Evolutionary conservation across 129 eudicot species (phyloP).

Genomic region (Escallonia herrerae): DNA sequence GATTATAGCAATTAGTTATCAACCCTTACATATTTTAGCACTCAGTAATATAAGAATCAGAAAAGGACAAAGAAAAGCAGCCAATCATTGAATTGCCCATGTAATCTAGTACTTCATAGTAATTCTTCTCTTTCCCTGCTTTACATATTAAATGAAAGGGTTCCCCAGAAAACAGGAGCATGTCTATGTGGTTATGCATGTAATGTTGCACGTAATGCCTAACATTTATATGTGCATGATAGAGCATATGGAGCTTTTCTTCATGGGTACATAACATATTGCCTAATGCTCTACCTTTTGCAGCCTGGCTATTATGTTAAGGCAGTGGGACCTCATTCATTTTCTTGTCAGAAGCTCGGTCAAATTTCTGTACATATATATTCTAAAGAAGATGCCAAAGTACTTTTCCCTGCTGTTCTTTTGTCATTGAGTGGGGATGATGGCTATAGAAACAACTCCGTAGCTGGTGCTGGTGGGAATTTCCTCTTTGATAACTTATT

Average conservation of each 20-base stretch:
- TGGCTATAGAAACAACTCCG: conserved; percentile 91
- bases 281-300: not conserved
- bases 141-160: too few species aligned
- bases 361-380: conserved; percentile 70
- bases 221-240: not conserved
- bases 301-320: conserved; percentile 90
- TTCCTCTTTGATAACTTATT: conserved; percentile 69
- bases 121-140: too few species aligned
- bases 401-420: conserved; percentile 80
- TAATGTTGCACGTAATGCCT: not conserved
- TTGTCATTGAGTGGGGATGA: conserved; percentile 96
- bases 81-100: too few species aligned
- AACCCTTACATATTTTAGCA: too few species aligned
- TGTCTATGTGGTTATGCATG: not conserved
- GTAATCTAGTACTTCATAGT: too few species aligned
- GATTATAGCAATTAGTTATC: too few species aligned
- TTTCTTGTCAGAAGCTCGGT: conserved; percentile 95
- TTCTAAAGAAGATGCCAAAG: conserved; percentile 59
- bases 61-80: too few species aligned
- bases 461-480: conserved; percentile 79
- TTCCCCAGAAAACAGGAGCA: too few species aligned
- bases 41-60: too few species aligned
- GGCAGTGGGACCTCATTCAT: conserved; percentile 64
- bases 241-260: not conserved
- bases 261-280: conserved; percentile 1